phyloP scores from a whole-genome alignment of 768 basidiomycete genomes.

The Boletus tomentosulus region DNA sequence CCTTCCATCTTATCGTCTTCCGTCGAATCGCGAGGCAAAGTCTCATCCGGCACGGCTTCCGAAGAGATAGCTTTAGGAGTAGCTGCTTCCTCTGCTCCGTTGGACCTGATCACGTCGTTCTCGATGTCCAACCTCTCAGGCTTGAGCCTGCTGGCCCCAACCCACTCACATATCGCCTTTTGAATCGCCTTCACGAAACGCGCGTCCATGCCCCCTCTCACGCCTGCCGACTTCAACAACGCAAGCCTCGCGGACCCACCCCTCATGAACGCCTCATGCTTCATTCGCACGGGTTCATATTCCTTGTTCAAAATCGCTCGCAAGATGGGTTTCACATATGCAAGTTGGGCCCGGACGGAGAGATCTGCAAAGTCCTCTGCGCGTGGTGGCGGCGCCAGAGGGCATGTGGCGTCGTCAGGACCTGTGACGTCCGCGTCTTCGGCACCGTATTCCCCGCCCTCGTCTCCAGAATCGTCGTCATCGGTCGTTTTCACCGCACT shows the following conservation, averaged over 20 bases:
- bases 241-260: constrained; percentile 47
- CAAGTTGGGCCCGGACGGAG: constrained; percentile 54
- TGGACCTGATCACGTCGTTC: not conserved
- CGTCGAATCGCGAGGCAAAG: not conserved
- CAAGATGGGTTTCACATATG: constrained; percentile 62
- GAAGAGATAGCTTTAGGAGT: not conserved
- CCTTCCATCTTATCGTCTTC: constrained; percentile 19
- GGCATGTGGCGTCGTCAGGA: constrained; percentile 7
- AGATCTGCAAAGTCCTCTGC: constrained; percentile 49
- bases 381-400: constrained; percentile 36
- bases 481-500: constrained; percentile 35
- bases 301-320: constrained; percentile 51
- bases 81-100: not conserved
- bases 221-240: constrained; percentile 29
- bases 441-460: constrained; percentile 18
- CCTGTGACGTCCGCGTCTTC: constrained; percentile 33
- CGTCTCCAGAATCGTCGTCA: constrained; percentile 28
- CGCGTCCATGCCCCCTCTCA: constrained; percentile 36
- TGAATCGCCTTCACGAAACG: constrained; percentile 38
- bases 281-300: constrained; percentile 49
- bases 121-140: constrained; percentile 8
- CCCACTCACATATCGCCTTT: constrained; percentile 26
- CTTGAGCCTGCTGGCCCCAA: constrained; percentile 14
- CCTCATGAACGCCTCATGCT: constrained; percentile 53
- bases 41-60: not conserved